Evolutionary conservation across 345 rosid species (phyloP), one percentile per base, ranked within the genome.

Genomic region (Bretschneidera sinensis): DNA sequence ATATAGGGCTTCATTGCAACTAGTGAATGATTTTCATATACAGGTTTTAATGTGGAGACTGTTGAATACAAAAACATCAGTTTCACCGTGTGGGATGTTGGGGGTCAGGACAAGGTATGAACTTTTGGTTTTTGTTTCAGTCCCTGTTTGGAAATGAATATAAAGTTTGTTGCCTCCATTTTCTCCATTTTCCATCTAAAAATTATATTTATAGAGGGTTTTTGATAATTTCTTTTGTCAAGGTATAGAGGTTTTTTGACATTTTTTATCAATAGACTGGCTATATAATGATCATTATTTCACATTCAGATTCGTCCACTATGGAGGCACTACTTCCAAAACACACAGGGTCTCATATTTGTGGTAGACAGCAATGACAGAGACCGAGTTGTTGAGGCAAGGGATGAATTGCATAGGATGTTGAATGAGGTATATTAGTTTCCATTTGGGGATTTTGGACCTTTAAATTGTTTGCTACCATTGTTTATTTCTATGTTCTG

Each of bases 71-170:
- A 87, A 61, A 87, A 90, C 83, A 87, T 90, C 70, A 87, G 90
- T 79, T 90, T 90, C 81, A 90, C 97, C 0, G 97, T 90, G 50
- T 90, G 92, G 95, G 97, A 90, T 83, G 95, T 90, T 17, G 97
- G 95, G 20, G 97, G 95, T 57, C 92, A 87, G 74, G 95, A 86
- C 81, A 86, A 85, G 94, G 94, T 89, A 62, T 70, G 61, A 14
- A 17, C 6, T 19, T 43, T 24, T 15, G 6, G n/a, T n/a, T 28
- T 28, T 2, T 28, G 8, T 3, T 28, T 28, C 8, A 28, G 3
- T 28, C 33, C 33, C 33, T 8, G 8, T 28, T 8, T 2, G 33
- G 33, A 2, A 2, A 2, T 28, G 8, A 28, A 8, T 28, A 28
- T 28, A 28, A 3, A 28, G 33, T 8, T 8, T 28, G 8, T 28